Conservation (phyloP, 495 filamentous ascomycete species). For the Aspergillus biplanus region DNA sequence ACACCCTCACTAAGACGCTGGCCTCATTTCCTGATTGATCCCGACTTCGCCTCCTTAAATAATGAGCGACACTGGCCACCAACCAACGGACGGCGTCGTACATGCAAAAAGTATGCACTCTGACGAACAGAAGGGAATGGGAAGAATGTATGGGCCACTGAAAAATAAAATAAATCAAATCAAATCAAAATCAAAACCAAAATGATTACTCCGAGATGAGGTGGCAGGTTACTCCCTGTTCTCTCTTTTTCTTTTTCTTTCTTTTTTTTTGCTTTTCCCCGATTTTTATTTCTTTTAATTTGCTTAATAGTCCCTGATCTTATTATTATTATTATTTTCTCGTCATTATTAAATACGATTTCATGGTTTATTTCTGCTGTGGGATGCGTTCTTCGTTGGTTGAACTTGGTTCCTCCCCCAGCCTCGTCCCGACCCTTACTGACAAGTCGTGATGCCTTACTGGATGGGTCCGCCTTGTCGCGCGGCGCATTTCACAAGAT, state of each 20-base stretch:
- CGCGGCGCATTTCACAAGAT: neutral
- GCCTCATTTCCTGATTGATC: constrained; percentile 1
- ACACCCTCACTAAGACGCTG: neutral
- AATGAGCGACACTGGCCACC: constrained; percentile 17
- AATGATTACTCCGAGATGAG: constrained; percentile 5
- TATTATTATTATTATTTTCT: neutral
- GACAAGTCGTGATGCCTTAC: constrained; percentile 16
- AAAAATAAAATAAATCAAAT: neutral
- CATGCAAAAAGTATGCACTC: constrained; percentile 23
- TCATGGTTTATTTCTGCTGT: neutral
- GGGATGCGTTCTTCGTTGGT: constrained; percentile 4
- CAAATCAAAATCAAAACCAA: neutral
- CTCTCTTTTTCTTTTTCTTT: neutral
- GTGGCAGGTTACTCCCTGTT: constrained; percentile 14
- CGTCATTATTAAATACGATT: constrained; percentile 4
- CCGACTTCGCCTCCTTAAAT: constrained; percentile 30
- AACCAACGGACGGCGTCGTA: constrained; percentile 21
- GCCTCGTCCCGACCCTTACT: constrained; percentile 21
- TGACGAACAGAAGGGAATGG: constrained; percentile 6
- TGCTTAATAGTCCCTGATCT: neutral
- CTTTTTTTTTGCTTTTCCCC: constrained; percentile 1
- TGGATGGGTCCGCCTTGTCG: neutral
- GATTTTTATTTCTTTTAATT: constrained; percentile 10
- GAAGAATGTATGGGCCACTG: neutral
- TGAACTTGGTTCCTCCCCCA: constrained; percentile 7